Evolutionary conservation across 129 eudicot genomes (phyloP), one percentile per base, ranked within the genome.

Genomic region (Escallonia rubra): DNA sequence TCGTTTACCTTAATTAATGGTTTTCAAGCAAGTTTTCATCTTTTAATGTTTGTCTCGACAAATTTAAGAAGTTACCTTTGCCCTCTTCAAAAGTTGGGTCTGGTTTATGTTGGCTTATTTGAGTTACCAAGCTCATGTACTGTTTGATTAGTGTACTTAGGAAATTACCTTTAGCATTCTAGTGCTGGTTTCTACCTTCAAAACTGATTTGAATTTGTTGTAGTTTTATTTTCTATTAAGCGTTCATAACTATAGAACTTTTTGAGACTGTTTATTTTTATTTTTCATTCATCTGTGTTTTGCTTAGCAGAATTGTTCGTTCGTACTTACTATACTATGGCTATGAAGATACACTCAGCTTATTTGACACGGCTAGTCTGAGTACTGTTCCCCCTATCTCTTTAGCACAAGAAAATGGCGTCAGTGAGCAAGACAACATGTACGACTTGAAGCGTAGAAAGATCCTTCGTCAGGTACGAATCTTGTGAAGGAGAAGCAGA

Each of bases 291-390:
- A 46, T 54, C 56, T 67, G 68, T 74, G 74, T 67, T 60, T 63
- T 68, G 72, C 16, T 70, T 63, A 39, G 54, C 92, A 93, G 99
- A 66, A 70, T 93, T 67, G 92, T 93, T 49, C 90, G 99, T 48
- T 75, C 96, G 47, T 93, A 93, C 78, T 78, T 93, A 43, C 92
- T 82, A 57, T 96, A 93, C 69, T 89, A 93, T 79, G 99, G 99
- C 45, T 93, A 93, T 55, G 95, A 80, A 76, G 99, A 86, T 55
- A 93, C 99, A n/a, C 87, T 93, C 44, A 57, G 76, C 40, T 78
- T 80, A 9, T 81, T 93, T 74, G 96, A 93, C 57, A 64, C 50
- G 70, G 96, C 95, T 63, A 86, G 77, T 52, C 73, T 69, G 80
- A 86, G 72, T 82, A 79, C 86, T 39, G 64, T 83, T 55, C 96